Conservation (phyloP, 768 basidiomycete species). For the Lactarius hengduanensis region DNA sequence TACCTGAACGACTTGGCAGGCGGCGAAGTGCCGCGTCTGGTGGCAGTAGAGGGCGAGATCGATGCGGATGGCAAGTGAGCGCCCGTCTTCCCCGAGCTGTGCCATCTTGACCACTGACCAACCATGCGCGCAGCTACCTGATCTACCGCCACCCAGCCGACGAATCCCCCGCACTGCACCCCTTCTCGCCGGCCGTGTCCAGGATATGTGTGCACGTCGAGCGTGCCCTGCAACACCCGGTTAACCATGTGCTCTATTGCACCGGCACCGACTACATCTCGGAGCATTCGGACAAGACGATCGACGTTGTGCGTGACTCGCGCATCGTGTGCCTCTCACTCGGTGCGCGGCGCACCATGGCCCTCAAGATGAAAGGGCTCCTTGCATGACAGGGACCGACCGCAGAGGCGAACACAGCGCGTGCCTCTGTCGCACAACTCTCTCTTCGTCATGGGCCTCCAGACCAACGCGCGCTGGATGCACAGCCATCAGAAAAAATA, state of each 20-base stretch:
- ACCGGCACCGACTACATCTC: slow-evolving; percentile 80
- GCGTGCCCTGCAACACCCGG: slow-evolving; percentile 54
- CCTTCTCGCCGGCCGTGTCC: slow-evolving; percentile 68
- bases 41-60: slow-evolving; percentile 62
- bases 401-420: slow-evolving; percentile 43
- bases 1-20: slow-evolving; percentile 40
- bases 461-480: slow-evolving; percentile 72
- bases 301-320: slow-evolving; percentile 73
- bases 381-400: background rate
- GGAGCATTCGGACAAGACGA: slow-evolving; percentile 84
- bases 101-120: slow-evolving; percentile 11
- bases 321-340: slow-evolving; percentile 79
- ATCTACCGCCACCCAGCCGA: slow-evolving; percentile 84
- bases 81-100: background rate
- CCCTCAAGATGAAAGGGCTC: slow-evolving; percentile 59
- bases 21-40: slow-evolving; percentile 67
- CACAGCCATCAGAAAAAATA: no score
- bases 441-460: slow-evolving; percentile 75
- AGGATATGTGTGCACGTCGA: slow-evolving; percentile 64
- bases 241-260: slow-evolving; percentile 84
- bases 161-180: slow-evolving; percentile 63
- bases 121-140: slow-evolving; percentile 50
- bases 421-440: slow-evolving; percentile 78
- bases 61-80: slow-evolving; percentile 48
- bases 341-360: slow-evolving; percentile 76